Base-by-base conservation (phyloP, 495 filamentous ascomycete species). In the Amorphotheca resinae region DNA sequence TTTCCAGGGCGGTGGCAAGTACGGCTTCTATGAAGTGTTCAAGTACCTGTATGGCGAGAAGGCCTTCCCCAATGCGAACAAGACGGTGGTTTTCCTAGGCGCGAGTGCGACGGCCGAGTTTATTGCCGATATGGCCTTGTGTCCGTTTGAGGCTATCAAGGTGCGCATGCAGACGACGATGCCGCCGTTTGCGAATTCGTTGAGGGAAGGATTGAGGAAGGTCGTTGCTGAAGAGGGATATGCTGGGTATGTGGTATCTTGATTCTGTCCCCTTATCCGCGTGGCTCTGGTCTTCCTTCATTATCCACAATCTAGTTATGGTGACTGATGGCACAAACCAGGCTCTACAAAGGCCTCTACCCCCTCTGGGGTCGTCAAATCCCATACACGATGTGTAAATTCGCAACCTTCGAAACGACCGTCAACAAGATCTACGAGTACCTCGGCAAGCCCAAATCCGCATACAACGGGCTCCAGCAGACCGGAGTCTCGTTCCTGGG, bases 361-460 rank as follows among this genome's bases (percentile, higher is more conserved):
- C 79, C 79, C 36, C 64, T 84, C 15, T 84, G 79, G 79, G 79
- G 71, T 9, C 63, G 79, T 14, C 79, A 84, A 60, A 81, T 83
- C 38, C 77, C 78, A 1, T 82, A 84, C 53, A 84, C 79, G 0
- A 84, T 84, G 79, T 75, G 77, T 28, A 84, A 83, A 61, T 84
- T 84, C 56, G 79, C 79, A 9, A 80, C 77, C 0, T 83, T 84
- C 54, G 79, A 84, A 62, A 74, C 72, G 54, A 78, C 77, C 1
- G 79, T 84, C 6, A 67, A 64, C 33, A 38, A 64, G 41, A 82
- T 83, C 41, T 83, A 84, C 57, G 57, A 59, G 48, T 67, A 61
- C 15, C 56, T 84, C 38, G 78, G 77, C 2, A 75, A 75, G 59
- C 73, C 76, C 1, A 83, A 84, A 60, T 72, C 79, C 46, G 63